A percentile compares a stretch with the other conserved stretches of the same genome.
Evolutionary conservation across 768 basidiomycete genomes (phyloP).

Genomic region (Ramaria sp.): DNA sequence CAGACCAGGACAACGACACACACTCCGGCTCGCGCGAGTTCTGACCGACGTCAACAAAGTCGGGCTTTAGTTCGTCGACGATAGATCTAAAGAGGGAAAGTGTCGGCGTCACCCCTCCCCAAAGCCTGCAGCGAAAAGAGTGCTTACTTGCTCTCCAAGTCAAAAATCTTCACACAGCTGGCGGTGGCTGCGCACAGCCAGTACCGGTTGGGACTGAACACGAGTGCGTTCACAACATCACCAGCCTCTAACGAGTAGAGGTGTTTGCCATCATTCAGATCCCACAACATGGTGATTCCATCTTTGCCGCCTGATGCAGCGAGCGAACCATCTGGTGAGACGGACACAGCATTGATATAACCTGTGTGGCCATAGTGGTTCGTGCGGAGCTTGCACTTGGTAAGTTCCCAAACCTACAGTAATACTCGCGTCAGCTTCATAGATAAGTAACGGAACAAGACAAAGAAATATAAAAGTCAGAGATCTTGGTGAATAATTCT

Average conservation of each 20-base stretch:
- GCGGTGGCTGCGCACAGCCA: slow-evolving; percentile 99
- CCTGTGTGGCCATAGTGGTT: slow-evolving; percentile 99
- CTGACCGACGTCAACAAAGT: slow-evolving; percentile 68
- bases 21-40: slow-evolving; percentile 79
- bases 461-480: slow-evolving; percentile 34
- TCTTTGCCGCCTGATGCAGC: slow-evolving; percentile 99
- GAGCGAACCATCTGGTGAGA: slow-evolving; percentile 97
- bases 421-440: not conserved
- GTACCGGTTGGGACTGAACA: slow-evolving; percentile 99
- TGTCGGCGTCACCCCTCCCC: not conserved
- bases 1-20: slow-evolving; percentile 96
- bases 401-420: slow-evolving; percentile 93
- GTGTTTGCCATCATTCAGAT: slow-evolving; percentile 99
- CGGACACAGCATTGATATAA: slow-evolving; percentile 97
- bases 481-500: slow-evolving; percentile 69
- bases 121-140: not conserved
- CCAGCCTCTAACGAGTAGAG: slow-evolving; percentile 99
- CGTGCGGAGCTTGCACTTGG: slow-evolving; percentile 99
- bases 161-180: slow-evolving; percentile 98
- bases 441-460: not conserved
- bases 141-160: slow-evolving; percentile 96
- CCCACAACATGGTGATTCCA: slow-evolving; percentile 99
- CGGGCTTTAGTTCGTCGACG: slow-evolving; percentile 97
- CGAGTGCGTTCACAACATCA: slow-evolving; percentile 96
- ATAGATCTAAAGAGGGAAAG: slow-evolving; percentile 53